Conservation (phyloP, 78 protist genomes). For the Carpediemonas membranifera region DNA sequence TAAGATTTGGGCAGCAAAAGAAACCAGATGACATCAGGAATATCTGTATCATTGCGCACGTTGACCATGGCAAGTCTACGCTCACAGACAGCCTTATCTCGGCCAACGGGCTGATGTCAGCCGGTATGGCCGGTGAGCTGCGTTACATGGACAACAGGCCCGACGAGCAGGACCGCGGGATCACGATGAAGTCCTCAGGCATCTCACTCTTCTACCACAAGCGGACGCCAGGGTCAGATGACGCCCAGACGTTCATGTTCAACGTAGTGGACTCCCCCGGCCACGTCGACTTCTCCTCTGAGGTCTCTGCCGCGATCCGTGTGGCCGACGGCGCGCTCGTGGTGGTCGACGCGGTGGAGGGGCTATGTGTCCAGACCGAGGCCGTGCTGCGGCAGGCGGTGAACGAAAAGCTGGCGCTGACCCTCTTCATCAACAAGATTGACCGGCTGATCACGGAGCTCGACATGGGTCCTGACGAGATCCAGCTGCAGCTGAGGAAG, state of each 20-base stretch:
- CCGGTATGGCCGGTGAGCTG: not conserved
- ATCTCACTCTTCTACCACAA: not conserved
- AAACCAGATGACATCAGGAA: too few relatives aligned
- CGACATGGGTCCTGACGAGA: not conserved
- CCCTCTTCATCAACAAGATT: not conserved
- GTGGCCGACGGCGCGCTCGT: not conserved
- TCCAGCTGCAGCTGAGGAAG: not conserved
- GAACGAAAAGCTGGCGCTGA: not conserved
- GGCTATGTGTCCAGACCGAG: not conserved
- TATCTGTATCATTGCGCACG: too few relatives aligned
- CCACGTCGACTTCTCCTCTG: not conserved
- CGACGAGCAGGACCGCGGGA: not conserved
- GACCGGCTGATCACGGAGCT: not conserved
- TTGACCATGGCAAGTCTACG: too few relatives aligned
- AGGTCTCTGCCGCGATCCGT: not conserved
- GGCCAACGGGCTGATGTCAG: not conserved
- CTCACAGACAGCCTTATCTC: not conserved
- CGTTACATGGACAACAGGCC: not conserved
- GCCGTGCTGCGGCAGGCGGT: not conserved
- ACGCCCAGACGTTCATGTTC: not conserved
- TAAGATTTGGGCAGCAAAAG: too few relatives aligned
- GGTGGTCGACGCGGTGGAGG: not conserved
- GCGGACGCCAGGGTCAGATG: not conserved
- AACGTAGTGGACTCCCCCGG: not conserved
- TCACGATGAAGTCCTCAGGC: not conserved